Base-by-base conservation (phyloP, 257 asterid genomes). In the Schizonepeta tenuifolia region DNA sequence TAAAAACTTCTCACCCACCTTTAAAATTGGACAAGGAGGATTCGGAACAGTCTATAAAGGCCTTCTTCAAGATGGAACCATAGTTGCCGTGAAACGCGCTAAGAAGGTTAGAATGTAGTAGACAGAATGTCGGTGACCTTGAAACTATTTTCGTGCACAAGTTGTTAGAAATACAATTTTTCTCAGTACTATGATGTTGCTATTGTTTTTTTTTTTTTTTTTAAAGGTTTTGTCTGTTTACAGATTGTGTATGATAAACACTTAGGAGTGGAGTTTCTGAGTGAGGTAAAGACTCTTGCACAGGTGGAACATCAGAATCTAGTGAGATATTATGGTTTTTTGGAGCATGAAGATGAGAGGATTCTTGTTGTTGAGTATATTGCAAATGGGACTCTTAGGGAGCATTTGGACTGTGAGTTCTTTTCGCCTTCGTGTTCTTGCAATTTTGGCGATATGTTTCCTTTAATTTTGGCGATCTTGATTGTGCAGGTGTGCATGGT, bases 1-100 rank as follows among this genome's bases (percentile, higher is more conserved):
- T 20, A 85, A 57, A 67, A 87, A 85, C 72, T 95, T 95, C 77
- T 92, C 97, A 24, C 97, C 96, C n/a, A 78, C 82, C 81, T 80
- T 84, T 53, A 95, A 87, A 79, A 76, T 95, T 56, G 99, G 98
- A 69, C 99, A 95, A 82, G 99, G 99, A 49, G 99, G 99, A 53
- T 95, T 92, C 67, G 99, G 98, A 79, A 92, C 96, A 5, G 99
- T 95, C 44, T 95, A 95, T 75, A 92, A 86, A 77, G 99, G 92
- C 47, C 79, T 35, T 57, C 88, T 95, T 31, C 72, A 68, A 11
- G 95, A 90, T 84, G 99, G 99, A 50, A 87, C 87, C 7, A 21
- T 88, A 18, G 97, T 95, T 63, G 99, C 99, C 21, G 77, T 95
- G 68, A 95, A 95, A 73, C 98, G 99, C 5, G 96, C 98, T 22